phyloP scores from a whole-genome alignment of 805 yeast species.

The Millerozyma acaciae region DNA sequence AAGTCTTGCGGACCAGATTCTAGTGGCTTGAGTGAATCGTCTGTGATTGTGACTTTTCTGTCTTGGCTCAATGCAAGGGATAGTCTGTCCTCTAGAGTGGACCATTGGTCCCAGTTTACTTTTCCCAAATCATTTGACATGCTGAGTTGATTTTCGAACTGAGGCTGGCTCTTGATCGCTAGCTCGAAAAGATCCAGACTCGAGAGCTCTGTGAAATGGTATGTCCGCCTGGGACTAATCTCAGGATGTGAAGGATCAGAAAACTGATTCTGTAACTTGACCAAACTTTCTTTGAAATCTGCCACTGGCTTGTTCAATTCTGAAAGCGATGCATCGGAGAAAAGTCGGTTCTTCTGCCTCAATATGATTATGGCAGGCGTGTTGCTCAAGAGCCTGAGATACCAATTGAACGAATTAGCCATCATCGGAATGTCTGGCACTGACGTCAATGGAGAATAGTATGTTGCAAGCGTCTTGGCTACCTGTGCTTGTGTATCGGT shows the following conservation, averaged over 20 bases:
- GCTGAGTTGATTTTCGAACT: neutral
- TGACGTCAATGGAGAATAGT: conserved; percentile 15
- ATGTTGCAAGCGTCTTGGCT: conserved; percentile 23
- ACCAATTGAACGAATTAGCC: conserved; percentile 27
- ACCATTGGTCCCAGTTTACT: conserved; percentile 8
- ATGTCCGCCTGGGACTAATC: conserved; percentile 17
- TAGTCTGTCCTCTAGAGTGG: conserved; percentile 10
- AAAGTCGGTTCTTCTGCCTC: conserved; percentile 23
- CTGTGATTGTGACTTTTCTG: conserved; percentile 7
- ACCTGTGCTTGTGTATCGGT: conserved; percentile 24
- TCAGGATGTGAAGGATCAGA: conserved; percentile 1
- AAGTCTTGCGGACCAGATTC: conserved; percentile 1
- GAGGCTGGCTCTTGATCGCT: conserved; percentile 16
- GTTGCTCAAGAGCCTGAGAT: conserved; percentile 18
- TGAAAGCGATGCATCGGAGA: conserved; percentile 20
- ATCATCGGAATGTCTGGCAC: conserved; percentile 10
- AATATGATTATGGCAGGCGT: conserved; percentile 31
- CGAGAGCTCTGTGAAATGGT: conserved; percentile 29
- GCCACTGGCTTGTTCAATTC: conserved; percentile 19
- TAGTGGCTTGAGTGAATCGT: conserved; percentile 1
- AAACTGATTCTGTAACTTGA: conserved; percentile 7
- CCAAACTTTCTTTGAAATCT: conserved; percentile 12
- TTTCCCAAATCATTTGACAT: conserved; percentile 4
- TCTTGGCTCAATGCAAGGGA: conserved; percentile 4
- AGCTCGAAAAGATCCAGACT: conserved; percentile 26